Evolutionary conservation across 179 eudicot genomes (phyloP).

Genomic region (Spergularia azorica): DNA sequence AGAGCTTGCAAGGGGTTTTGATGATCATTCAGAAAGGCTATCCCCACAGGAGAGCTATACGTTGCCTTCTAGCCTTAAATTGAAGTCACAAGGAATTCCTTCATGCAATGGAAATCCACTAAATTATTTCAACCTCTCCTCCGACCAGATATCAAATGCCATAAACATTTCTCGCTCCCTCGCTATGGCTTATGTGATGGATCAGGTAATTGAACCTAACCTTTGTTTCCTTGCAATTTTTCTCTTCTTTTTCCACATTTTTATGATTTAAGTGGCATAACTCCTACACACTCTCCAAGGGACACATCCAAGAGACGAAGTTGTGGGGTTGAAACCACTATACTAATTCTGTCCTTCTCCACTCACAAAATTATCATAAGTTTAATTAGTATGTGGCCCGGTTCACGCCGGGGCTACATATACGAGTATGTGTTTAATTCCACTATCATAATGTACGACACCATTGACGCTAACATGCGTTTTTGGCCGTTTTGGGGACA

Average conservation of each 20-base stretch:
- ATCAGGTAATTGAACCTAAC: slow-evolving; percentile 64
- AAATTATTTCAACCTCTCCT: slow-evolving; percentile 51
- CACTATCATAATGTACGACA: too few relatives aligned
- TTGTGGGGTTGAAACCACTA: too few relatives aligned
- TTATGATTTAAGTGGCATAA: not conserved
- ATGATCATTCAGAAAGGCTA: slow-evolving; percentile 39
- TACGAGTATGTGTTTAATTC: too few relatives aligned
- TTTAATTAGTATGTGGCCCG: too few relatives aligned
- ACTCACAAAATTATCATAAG: too few relatives aligned
- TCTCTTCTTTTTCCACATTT: not conserved
- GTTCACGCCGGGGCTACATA: too few relatives aligned
- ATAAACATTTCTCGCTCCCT: slow-evolving; percentile 74
- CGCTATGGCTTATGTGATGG: slow-evolving; percentile 97
- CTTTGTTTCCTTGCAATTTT: not conserved
- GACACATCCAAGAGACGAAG: too few relatives aligned
- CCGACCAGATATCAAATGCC: slow-evolving; percentile 80
- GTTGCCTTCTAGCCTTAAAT: slow-evolving; percentile 47
- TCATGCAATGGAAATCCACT: slow-evolving; percentile 35
- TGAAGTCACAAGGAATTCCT: slow-evolving; percentile 48
- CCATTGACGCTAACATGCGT: too few relatives aligned
- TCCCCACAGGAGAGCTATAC: slow-evolving; percentile 47
- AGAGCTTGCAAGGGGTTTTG: slow-evolving; percentile 43
- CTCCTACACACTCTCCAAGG: not conserved
- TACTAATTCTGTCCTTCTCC: too few relatives aligned
- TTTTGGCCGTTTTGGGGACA: too few relatives aligned